Evolutionary conservation across 305 asterid species (phyloP).

Genomic region (Lippia alba): DNA sequence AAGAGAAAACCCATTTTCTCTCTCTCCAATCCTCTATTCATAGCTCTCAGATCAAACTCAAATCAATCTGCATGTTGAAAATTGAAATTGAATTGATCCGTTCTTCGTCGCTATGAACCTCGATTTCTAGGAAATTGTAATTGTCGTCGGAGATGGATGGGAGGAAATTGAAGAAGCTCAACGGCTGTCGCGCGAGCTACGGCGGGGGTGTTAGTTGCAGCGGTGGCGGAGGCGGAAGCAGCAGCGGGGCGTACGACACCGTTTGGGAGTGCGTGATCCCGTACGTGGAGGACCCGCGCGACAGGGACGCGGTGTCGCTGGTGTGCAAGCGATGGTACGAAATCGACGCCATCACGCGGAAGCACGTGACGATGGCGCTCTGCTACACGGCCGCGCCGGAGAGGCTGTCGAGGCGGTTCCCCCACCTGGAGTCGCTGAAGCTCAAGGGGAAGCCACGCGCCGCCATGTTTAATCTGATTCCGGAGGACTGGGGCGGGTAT

Average conservation of each 20-base stretch:
- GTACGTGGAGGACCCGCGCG: slow-evolving; percentile 71
- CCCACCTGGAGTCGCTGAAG: slow-evolving; percentile 78
- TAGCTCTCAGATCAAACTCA: slow-evolving; percentile 19
- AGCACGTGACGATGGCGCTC: slow-evolving; percentile 87
- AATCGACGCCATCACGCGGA: slow-evolving; percentile 82
- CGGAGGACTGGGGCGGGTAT: slow-evolving; percentile 96
- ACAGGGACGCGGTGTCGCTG: slow-evolving; percentile 72
- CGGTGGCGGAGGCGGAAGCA: slow-evolving; percentile 19
- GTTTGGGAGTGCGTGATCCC: slow-evolving; percentile 88
- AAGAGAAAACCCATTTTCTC: slow-evolving; percentile 18
- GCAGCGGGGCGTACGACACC: slow-evolving; percentile 58
- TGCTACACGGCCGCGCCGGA: slow-evolving; percentile 82
- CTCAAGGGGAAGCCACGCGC: slow-evolving; percentile 99
- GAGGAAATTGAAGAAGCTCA: slow-evolving; percentile 15
- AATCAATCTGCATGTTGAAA: background rate
- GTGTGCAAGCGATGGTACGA: slow-evolving; percentile 73
- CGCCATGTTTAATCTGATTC: slow-evolving; percentile 90
- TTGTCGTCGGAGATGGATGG: slow-evolving; percentile 31
- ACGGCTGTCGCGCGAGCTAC: slow-evolving; percentile 12
- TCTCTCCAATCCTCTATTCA: slow-evolving; percentile 25
- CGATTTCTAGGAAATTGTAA: background rate
- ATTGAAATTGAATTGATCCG: background rate
- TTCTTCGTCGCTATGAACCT: slow-evolving; percentile 2
- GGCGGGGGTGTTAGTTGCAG: background rate
- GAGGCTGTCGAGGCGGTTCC: slow-evolving; percentile 64